Evolutionary conservation across 257 asterid genomes (phyloP), one percentile per base, ranked within the genome.

Genomic region (Verbena officinalis): DNA sequence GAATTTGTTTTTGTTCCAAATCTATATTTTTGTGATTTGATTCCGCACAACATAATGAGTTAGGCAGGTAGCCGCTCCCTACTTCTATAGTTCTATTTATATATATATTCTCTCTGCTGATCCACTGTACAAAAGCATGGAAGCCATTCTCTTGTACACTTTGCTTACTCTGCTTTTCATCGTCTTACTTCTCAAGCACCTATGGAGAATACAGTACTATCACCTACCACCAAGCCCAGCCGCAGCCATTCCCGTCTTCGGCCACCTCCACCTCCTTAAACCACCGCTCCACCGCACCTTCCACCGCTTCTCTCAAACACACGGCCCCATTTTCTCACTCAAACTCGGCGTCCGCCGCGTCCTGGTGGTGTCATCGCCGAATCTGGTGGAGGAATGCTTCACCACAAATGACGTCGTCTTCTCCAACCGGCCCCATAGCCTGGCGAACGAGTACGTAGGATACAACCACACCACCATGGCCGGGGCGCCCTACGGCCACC

Each of bases 261-360:
- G 82, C 73, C 84, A 81, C 56, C 79, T 81, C 73, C 82, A 73
- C 82, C 82, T 81, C 73, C 73, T 81, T 0, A 76, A 68, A 3
- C 72, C 58, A 15, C 87, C 87, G 10, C 82, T 81, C 62, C 87
- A 81, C 84, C 78, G 80, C 13, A 81, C 81, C 51, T 43, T 75
- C 68, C 64, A 6, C 68, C 38, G 56, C 48, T 33, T 75, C 65
- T 65, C 86, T 17, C 59, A 56, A 38, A 65, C 24, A 0, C 77
- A 65, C 67, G 86, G 83, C 45, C 83, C 83, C 5, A 77, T 81
- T 4, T 77, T 81, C 79, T 56, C 86, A 0, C 86, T 81, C 69
- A 53, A 60, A 0, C 78, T 77, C 40, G 86, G 86, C 67, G 24
- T 49, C 59, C 79, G 86, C 65, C 83, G 36, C 45, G 67, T 72